Base-by-base conservation (phyloP, 2,329 filamentous ascomycete genomes). In the Colletotrichum chrysophilum region DNA sequence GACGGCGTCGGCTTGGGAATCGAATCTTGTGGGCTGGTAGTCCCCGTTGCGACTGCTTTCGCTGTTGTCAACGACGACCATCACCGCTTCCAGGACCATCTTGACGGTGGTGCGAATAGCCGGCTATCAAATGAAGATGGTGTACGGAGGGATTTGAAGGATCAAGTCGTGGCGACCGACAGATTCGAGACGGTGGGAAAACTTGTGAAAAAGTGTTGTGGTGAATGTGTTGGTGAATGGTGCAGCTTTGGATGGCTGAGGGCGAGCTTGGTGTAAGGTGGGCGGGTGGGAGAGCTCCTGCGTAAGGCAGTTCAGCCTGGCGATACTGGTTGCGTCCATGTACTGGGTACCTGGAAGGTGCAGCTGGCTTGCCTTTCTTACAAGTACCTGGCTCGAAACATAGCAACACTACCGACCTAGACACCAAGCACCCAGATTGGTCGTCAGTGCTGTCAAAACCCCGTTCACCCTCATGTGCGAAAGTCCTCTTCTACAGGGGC, bases 21-120 rank as follows among this genome's bases (percentile, higher is more conserved):
- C 96, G 90, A 96, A 99, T 86, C 97, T 93, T 79, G 96, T 97
- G 75, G 97, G 96, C 83, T 95, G 94, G 85, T 90, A 91, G 86
- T 99, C 97, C 84, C 97, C 97, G 87, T 99, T 99, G 84, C 97
- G 93, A 89, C 95, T 98, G 88, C 94, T 96, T 89, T 99, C 97
- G 89, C 96, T 98, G 91, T 98, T 99, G 91, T 99, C 97, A 83
- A 98, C 95, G 91, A 98, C 93, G 86, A 99, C 95, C 96, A 99
- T 98, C 78, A 98, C 97, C 88, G 97, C 97, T 93, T 99, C 97
- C 87, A 99, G 93, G 87, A 94, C 95, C 97, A 99, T 99, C 83
- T 90, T 96, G 92, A 85, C 87, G 85, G 85, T 81, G 78, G 77
- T 77, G 76, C 65, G 79, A 68, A 70, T 28, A 30, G 26, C 43